Conservation (phyloP, 2,329 filamentous ascomycete genomes). For the Neofusicoccum sp. region DNA sequence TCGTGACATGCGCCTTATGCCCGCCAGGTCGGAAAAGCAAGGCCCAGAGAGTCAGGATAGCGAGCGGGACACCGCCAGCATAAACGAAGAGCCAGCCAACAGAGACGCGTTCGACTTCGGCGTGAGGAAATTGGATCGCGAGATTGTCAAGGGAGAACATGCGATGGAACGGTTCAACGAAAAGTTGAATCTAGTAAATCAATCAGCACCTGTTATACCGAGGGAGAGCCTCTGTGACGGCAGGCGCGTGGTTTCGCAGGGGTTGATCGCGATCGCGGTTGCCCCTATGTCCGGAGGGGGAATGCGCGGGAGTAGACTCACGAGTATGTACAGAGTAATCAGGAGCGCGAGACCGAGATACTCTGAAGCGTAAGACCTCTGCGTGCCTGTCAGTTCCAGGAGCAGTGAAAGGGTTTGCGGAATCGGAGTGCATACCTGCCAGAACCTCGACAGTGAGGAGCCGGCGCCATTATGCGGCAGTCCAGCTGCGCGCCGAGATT, state of each 20-base stretch:
- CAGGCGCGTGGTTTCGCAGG: constrained; percentile 24
- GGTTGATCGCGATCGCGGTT: not conserved
- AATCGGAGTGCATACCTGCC: constrained; percentile 15
- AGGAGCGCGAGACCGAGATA: constrained; percentile 78
- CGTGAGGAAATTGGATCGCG: constrained; percentile 83
- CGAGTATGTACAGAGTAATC: constrained; percentile 66
- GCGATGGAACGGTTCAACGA: constrained; percentile 85
- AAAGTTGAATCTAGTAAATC: constrained; percentile 60
- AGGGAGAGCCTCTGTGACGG: too few relatives aligned
- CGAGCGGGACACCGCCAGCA: constrained; percentile 71
- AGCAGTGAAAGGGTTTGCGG: not conserved
- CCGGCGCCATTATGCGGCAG: constrained; percentile 15
- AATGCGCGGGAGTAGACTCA: constrained; percentile 41
- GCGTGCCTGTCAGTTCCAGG: constrained; percentile 24
- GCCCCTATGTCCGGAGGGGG: not conserved
- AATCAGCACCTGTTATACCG: not conserved
- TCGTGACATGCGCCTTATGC: constrained; percentile 83
- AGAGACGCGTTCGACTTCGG: constrained; percentile 79
- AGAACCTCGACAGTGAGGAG: constrained; percentile 18
- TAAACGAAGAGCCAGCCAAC: constrained; percentile 80
- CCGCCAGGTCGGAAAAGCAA: constrained; percentile 61
- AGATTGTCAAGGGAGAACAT: constrained; percentile 90
- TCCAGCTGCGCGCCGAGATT: constrained; percentile 14
- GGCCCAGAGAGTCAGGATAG: constrained; percentile 68
- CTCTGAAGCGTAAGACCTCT: constrained; percentile 85